A percentile compares a stretch with the other conserved stretches of the same genome.
Evolutionary conservation across 2,329 filamentous ascomycete genomes (phyloP).

Genomic region (Gremmenia infestans): DNA sequence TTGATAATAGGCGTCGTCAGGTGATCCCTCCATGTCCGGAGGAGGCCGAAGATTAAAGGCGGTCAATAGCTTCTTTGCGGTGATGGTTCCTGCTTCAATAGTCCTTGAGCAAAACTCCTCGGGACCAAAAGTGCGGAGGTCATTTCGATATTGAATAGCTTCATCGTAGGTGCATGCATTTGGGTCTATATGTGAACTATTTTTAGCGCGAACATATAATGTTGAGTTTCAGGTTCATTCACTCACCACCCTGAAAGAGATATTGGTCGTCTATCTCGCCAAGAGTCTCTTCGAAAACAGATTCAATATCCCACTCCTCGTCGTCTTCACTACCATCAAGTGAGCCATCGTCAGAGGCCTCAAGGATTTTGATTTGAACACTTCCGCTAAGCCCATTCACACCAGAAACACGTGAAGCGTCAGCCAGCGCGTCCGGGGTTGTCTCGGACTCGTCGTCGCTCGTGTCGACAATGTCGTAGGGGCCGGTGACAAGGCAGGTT

Average conservation of each 20-base stretch:
- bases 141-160: constrained; percentile 60
- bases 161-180: constrained; percentile 60
- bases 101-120: constrained; percentile 70
- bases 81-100: constrained; percentile 62
- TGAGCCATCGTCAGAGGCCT: constrained; percentile 13
- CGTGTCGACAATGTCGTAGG: not conserved
- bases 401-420: constrained; percentile 8
- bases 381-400: not conserved
- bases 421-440: not conserved
- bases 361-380: constrained; percentile 14
- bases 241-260: constrained; percentile 38
- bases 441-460: not conserved
- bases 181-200: constrained; percentile 16
- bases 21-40: constrained; percentile 63
- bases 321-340: constrained; percentile 15
- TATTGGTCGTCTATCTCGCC: constrained; percentile 43
- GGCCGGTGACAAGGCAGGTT: not conserved
- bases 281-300: constrained; percentile 42
- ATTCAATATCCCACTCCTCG: constrained; percentile 38
- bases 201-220: constrained; percentile 20
- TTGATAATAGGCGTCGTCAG: constrained; percentile 71
- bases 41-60: constrained; percentile 78
- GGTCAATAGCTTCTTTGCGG: constrained; percentile 77
- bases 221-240: constrained; percentile 13
- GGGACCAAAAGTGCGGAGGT: constrained; percentile 72